Percentiles rank a stretch among this genome's conserved stretches.
Conservation (phyloP, 1,139 yeast species). For the Blastobotrys niveus region DNA sequence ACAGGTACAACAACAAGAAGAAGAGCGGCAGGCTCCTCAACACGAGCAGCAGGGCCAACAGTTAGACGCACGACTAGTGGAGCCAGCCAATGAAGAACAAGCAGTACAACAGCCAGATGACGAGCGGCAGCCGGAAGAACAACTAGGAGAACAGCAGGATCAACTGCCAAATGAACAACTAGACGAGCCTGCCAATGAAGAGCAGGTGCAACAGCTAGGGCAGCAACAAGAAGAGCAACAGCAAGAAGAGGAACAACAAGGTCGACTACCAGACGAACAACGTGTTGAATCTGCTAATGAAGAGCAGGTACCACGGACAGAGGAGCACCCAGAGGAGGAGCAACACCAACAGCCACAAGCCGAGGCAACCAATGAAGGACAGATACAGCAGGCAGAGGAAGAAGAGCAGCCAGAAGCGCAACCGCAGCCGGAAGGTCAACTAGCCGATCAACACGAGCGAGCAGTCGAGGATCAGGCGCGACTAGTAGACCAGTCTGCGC, state of each 20-base stretch:
- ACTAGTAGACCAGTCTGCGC: no score
- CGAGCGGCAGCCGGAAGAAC: no score
- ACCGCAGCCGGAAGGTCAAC: no score
- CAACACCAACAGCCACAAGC: neutral
- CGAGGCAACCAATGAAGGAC: neutral
- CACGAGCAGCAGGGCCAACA: neutral
- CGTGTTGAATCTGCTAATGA: neutral
- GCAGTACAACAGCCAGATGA: no score
- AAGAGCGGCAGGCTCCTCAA: neutral
- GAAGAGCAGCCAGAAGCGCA: no score
- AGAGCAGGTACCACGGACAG: neutral
- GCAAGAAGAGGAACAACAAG: neutral
- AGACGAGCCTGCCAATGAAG: neutral
- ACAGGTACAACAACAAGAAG: neutral
- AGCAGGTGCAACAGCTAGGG: neutral
- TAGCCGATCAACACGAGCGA: no score
- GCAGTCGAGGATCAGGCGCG: no score
- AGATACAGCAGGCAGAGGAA: neutral
- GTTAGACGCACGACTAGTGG: no score
- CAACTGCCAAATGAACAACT: neutral
- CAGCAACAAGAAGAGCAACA: neutral
- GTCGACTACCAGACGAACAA: neutral
- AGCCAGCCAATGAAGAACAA: no score
- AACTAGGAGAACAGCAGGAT: neutral
- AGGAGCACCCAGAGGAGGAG: neutral